Base-by-base conservation (phyloP, 495 filamentous ascomycete species). In the Pyrenopolyporus hunteri region DNA sequence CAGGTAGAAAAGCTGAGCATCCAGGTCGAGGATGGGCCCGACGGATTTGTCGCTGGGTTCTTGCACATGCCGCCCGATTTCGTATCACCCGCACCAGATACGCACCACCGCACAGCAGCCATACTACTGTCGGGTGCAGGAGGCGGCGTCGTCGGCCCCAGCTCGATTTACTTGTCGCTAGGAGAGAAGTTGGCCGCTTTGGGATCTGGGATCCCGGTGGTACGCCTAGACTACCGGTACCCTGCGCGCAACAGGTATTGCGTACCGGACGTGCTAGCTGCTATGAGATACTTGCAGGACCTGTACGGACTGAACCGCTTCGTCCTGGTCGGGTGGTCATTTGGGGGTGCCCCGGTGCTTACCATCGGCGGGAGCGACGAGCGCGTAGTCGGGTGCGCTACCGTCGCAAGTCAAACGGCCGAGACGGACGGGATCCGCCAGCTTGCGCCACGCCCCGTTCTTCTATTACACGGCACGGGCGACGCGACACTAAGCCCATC, bases 241-340 rank as follows among this genome's bases (percentile, higher is more conserved):
- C 72, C 76, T 0, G 73, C 76, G 1, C 57, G 44, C 3, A 77
- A 67, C 26, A 35, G 50, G 7, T 65, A 68, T 46, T 78, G 75
- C 64, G 57, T 67, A 8, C n/a, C 56, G 2, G 79, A 82, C 51
- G 67, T 76, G 0, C 25, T 49, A 19, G 73, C 78, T 1, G 59
- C 63, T n/a, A 73, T 80, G 72, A 57, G 72, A 22, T 74, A 74
- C 42, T 68, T 81, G 8, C 44, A 68, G 17, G 64, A 69, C 11
- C 14, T 62, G n/a, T 76, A 74, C 53, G 54, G 17, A 11, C n/a
- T 44, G 10, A n/a, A 26, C n/a, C 64, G 66, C 22, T 80, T 77
- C 59, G 71, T 78, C 19, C 42, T 81, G 2, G 68, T 78, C 0
- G 78, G 78, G 14, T 81, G 78, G 77, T 78, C 72, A 8, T 81